phyloP scores from a whole-genome alignment of 768 basidiomycete species.

The Lactarius akahatsu region DNA sequence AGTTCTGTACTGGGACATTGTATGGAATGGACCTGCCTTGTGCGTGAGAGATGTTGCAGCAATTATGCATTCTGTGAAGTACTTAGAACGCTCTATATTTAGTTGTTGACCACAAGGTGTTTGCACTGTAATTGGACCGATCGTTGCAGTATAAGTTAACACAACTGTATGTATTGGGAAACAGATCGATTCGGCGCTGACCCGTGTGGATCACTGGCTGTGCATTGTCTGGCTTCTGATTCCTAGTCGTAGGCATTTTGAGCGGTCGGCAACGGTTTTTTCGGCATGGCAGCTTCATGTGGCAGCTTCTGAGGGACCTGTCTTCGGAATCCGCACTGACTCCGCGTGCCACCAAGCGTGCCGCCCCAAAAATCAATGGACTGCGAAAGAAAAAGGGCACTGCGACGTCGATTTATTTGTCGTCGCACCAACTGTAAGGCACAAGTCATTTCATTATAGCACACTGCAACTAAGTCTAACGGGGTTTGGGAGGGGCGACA shows the following conservation, averaged over 20 bases:
- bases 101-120: not conserved
- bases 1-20: constrained; percentile 7
- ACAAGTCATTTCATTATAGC: too few species aligned
- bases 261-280: not conserved
- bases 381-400: not conserved
- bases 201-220: not conserved
- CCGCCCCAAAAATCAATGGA: too few species aligned
- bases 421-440: not conserved
- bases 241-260: not conserved
- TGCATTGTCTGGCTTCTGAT: not conserved
- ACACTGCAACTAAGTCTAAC: not conserved
- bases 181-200: not conserved
- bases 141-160: not conserved
- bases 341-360: not conserved
- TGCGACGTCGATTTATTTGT: not conserved
- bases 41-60: not conserved
- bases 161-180: not conserved
- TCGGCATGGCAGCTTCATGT: not conserved
- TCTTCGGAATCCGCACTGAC: not conserved
- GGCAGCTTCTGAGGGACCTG: not conserved
- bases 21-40: constrained; percentile 1
- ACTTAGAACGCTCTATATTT: not conserved
- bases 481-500: not conserved
- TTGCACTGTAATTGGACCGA: not conserved
- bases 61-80: not conserved